Conservation (phyloP, 2,329 filamentous ascomycete species). For the Monosporascus sp. region DNA sequence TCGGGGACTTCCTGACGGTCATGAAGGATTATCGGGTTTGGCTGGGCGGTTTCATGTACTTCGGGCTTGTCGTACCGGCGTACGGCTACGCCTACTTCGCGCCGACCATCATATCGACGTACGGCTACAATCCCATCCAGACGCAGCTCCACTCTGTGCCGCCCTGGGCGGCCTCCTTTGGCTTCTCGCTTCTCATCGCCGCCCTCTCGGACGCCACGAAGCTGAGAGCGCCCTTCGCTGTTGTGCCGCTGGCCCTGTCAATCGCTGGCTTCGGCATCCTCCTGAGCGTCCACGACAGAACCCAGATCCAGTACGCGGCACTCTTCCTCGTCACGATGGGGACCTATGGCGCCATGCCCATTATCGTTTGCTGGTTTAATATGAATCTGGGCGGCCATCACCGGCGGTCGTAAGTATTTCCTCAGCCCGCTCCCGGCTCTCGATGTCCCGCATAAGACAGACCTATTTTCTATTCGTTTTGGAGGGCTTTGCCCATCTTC, state of each 20-base stretch:
- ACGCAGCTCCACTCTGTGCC: constrained; percentile 55
- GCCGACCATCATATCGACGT: constrained; percentile 64
- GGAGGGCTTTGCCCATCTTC: background rate
- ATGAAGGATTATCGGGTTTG: constrained; percentile 72
- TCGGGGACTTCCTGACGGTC: constrained; percentile 54
- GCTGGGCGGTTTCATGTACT: constrained; percentile 74
- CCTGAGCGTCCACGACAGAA: constrained; percentile 63
- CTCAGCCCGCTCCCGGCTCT: too few relatives aligned
- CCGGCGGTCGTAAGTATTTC: constrained; percentile 37
- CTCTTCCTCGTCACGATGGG: constrained; percentile 80
- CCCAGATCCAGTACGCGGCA: constrained; percentile 65
- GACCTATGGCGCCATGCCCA: constrained; percentile 82
- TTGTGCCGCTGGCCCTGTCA: constrained; percentile 62
- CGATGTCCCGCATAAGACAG: too few relatives aligned
- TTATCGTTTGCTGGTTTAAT: constrained; percentile 78
- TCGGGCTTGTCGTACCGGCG: constrained; percentile 71
- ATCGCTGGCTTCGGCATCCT: constrained; percentile 74
- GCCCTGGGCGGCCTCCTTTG: constrained; percentile 66
- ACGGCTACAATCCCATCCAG: constrained; percentile 54
- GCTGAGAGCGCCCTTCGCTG: constrained; percentile 70
- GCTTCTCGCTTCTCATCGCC: constrained; percentile 70
- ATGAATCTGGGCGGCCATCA: constrained; percentile 75
- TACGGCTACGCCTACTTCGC: constrained; percentile 77
- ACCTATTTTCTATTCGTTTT: too few relatives aligned
- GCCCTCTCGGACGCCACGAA: constrained; percentile 63